phyloP scores from a whole-genome alignment of 495 filamentous ascomycete species.

The Rhizodiscina lignyota region DNA sequence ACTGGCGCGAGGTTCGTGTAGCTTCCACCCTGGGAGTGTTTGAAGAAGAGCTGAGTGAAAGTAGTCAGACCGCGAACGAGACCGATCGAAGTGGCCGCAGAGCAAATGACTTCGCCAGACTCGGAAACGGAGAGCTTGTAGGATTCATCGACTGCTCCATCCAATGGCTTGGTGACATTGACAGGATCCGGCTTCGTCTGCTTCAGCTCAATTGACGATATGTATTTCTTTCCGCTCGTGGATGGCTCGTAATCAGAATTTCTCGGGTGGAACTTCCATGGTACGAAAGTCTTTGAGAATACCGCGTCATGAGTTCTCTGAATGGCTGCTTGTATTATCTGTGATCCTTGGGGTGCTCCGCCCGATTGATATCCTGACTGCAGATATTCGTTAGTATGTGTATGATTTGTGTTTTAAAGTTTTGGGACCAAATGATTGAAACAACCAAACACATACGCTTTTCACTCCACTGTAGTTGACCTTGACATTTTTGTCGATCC shows the following conservation, averaged over 20 bases:
- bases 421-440: background rate
- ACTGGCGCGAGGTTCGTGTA: constrained; percentile 56
- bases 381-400: background rate
- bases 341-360: constrained; percentile 3
- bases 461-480: constrained; percentile 29
- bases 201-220: constrained; percentile 39
- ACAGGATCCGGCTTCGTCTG: constrained; percentile 38
- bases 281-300: constrained; percentile 45
- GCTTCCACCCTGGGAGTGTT: constrained; percentile 31
- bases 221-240: constrained; percentile 24
- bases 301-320: constrained; percentile 30
- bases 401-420: background rate
- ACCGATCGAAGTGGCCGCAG: constrained; percentile 44
- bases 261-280: constrained; percentile 58
- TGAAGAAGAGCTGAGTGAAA: constrained; percentile 61
- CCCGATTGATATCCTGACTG: too few species aligned
- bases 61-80: constrained; percentile 50
- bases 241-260: constrained; percentile 43
- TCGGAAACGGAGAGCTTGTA: constrained; percentile 43
- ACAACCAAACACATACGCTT: background rate
- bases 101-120: constrained; percentile 39
- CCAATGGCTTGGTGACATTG: constrained; percentile 37
- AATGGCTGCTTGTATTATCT: constrained; percentile 26
- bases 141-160: constrained; percentile 51
- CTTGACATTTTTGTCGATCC: constrained; percentile 32